Evolutionary conservation across 345 rosid genomes (phyloP).

Genomic region (Cardamine occulta): DNA sequence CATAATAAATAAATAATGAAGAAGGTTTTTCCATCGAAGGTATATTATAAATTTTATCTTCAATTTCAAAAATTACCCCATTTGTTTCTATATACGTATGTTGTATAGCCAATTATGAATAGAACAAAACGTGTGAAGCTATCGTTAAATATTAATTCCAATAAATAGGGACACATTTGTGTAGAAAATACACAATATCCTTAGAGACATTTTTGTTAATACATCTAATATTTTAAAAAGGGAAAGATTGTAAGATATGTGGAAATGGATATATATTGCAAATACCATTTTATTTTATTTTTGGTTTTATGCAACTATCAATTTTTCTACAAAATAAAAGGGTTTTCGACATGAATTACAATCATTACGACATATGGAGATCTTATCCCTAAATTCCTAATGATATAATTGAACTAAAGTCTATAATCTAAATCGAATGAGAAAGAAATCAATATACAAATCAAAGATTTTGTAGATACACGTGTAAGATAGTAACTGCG

Average conservation of each 20-base stretch:
- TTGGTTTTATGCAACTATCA: not conserved
- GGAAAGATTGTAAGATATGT: not conserved
- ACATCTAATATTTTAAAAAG: not conserved
- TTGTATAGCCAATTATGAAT: not conserved
- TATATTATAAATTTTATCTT: not conserved
- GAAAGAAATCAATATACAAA: not conserved
- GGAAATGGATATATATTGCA: not conserved
- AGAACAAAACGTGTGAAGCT: not conserved
- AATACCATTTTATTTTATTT: not conserved
- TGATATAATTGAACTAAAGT: not conserved
- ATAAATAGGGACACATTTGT: not conserved
- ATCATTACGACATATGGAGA: not conserved
- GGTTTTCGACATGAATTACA: not conserved
- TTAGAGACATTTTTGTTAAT: not conserved
- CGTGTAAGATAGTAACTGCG: not conserved
- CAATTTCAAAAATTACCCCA: not conserved
- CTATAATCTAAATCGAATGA: not conserved
- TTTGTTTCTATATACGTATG: not conserved
- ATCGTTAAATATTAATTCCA: not conserved
- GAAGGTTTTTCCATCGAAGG: not conserved
- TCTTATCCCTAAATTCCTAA: not conserved
- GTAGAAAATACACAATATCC: not conserved
- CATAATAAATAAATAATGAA: conserved; percentile 3
- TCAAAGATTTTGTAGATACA: not conserved
- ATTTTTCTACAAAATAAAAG: not conserved